These are phyloP conservation scores for Cadophora gregata DNA, from an alignment of 2,329 filamentous ascomycete genomes.

Conservation along the genomic window DNA sequence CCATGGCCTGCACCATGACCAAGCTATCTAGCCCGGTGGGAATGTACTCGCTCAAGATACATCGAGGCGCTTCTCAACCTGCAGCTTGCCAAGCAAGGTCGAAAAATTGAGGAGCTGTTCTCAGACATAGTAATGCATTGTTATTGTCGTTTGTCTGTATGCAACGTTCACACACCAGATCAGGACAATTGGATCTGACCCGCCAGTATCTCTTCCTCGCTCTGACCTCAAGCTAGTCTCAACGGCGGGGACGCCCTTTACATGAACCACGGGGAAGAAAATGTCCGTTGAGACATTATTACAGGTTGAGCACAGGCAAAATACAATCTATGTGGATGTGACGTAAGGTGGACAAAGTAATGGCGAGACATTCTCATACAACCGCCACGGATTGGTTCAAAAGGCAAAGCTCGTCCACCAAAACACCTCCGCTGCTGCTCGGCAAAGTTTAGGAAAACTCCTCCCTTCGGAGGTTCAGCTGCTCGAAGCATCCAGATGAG, in stretches of 20 bases:
- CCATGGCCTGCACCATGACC: conserved; percentile 27
- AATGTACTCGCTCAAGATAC: background rate
- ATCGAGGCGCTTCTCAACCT: conserved; percentile 6
- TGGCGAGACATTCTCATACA: conserved; percentile 25
- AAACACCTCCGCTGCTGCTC: conserved; percentile 1
- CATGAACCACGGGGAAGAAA: conserved; percentile 19
- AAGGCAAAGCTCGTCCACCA: background rate
- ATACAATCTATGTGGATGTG: conserved; percentile 21
- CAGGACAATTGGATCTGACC: conserved; percentile 6
- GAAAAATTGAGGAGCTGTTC: background rate
- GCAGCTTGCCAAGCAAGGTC: conserved; percentile 13
- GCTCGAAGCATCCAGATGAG: background rate
- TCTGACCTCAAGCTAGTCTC: conserved; percentile 20
- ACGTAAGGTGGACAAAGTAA: conserved; percentile 22
- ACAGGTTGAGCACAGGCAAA: conserved; percentile 24
- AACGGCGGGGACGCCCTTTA: conserved; percentile 33
- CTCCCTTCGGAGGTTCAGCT: background rate
- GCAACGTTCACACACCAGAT: background rate
- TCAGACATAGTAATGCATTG: background rate
- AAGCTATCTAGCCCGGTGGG: conserved; percentile 6
- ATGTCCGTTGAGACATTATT: conserved; percentile 19
- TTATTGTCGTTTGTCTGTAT: background rate
- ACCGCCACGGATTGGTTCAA: background rate
- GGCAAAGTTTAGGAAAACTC: background rate
- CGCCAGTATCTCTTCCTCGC: conserved; percentile 3